Evolutionary conservation across 768 basidiomycete species (phyloP), one percentile per base, ranked within the genome.

Genomic region (Boletus tomentosulus): DNA sequence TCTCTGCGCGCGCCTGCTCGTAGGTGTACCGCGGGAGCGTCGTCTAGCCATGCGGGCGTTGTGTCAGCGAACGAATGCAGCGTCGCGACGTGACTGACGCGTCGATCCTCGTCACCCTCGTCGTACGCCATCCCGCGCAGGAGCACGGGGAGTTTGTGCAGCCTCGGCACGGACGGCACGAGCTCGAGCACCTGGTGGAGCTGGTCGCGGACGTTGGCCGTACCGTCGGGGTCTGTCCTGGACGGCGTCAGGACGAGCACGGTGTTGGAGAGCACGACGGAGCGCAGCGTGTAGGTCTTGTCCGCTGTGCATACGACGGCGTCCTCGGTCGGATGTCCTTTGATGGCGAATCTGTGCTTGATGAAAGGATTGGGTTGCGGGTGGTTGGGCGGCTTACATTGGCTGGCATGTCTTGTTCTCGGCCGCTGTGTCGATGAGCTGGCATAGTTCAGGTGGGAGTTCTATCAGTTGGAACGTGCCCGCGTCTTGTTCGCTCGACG

Each of bases 251-350:
- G 76, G 42, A 98, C 80, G 12, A 94, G 75, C 33, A 95, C 72
- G 0, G 92, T 86, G 69, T 98, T 98, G 16, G 94, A 97, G 45
- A 97, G 74, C 9, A 79, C 78, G n/a, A 98, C 86, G 0, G 93
- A 88, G 51, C 95, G 85, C 27, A 98, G 73, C 2, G 80, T 65
- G 66, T 87, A 99, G 0, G 96, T 98, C 66, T 81, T 84, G 53
- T 85, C 78, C 0, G 76, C 61, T 0, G 94, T 96, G 68, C 96
- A 98, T 9, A 96, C 73, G 0, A 97, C 93, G 0, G 95, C 96
- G 61, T 95, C 88, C 60, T 98, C 94, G 28, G 79, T 78, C 2
- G 82, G 69, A 42, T 84, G 75, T 7, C 95, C 96, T 68, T 93
- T 95, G 71, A 98, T 86, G 27, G 78, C 77, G 50, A 93, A 68